Base-by-base conservation (phyloP, 192 early-diverging fungal genomes). In the Gorgonomyces haynaldii region DNA sequence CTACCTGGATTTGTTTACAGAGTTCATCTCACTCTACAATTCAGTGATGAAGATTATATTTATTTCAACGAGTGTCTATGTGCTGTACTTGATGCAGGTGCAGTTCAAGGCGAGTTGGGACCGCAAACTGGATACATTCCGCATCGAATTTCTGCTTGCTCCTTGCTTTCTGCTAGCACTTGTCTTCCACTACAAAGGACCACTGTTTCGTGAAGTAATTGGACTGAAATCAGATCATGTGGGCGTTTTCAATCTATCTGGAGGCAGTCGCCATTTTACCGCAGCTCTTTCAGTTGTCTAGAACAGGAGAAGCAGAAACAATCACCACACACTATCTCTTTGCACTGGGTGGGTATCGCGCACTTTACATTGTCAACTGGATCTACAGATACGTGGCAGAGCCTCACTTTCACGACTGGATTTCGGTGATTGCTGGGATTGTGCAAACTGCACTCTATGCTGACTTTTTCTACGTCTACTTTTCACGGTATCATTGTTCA, bases 251-350 rank as follows among this genome's bases (percentile, higher is more conserved):
- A 16, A 84, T 99, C 50, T 97, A 84, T 50, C 71, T 99, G 48
- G 96, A 99, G 61, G 70, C 92, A 3, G 88, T 94, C 0, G 96
- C 96, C 3, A 99, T 99, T 60, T 64, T 99, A 44, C 96, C 96
- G 22, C 96, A 99, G 55, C 76, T 99, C 10, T 96, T 95, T 71
- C 91, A 94, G 72, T 70, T 99, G 53, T 79, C 83, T n/a, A 81
- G 90, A 42, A 96, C 93, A 1, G 91, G 93, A 22, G 93, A 97
- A 64, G 92, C 92, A 8, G 93, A 99, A 62, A 96, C 90, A n/a
- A 96, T 99, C 62, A 99, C 93, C 5, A 88, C 91, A 8, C 96
- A 99, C 64, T 99, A 99, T 62, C 65, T 99, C 34, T 99, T 99
- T 76, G 89, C 93, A 2, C 58, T 99, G 35, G 96, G 96, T 6